Base-by-base conservation (phyloP, 768 basidiomycete genomes). In the Lentinula guzmanii region DNA sequence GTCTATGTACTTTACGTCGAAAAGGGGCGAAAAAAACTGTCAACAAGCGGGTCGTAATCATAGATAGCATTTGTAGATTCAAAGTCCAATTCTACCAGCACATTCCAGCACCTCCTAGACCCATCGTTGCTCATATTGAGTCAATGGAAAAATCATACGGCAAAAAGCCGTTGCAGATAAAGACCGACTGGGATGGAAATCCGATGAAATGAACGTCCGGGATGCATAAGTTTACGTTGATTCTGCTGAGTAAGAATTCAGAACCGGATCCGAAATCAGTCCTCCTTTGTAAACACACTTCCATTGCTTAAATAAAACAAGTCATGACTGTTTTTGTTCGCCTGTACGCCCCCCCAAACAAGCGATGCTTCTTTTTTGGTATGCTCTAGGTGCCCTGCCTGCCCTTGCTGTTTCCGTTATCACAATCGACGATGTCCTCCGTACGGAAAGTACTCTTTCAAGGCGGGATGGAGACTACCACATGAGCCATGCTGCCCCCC, bases 401-500 rank as follows among this genome's bases (percentile, higher is more conserved):
- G 50, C 65, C 54, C 66, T 71, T 60, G 65, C 68, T 48, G 64
- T 70, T 45, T 65, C 66, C 48, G 59, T 65, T 24, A 48, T 62
- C 48, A 58, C 65, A 10, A 63, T 65, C 16, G 56, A 65, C 57
- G 63, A 11, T 48, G 37, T 41, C 7, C 16, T n/a, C 3, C 56
- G 48, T 16, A 11, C 56, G 52, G 56, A 46, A 43, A 9, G 15
- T 60, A 66, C 60, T 60, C 66, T 24, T 62, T 63, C 31, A 45
- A 66, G 6, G 68, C 70, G 46, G 74, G 73, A 65, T 43, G 55
- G 60, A 28, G 69, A 68, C 41, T 79, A 82, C 62, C 77, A 70
- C 61, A 83, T 83, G 68, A 74, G 76, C 60, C 74, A 81, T 60
- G 79, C 68, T 1, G 78, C 77, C 4, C 86, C 87, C 13, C 64